These are phyloP conservation scores for Chaetomium sp. DNA, from an alignment of 2,329 filamentous ascomycete genomes.

Conservation along the genomic window DNA sequence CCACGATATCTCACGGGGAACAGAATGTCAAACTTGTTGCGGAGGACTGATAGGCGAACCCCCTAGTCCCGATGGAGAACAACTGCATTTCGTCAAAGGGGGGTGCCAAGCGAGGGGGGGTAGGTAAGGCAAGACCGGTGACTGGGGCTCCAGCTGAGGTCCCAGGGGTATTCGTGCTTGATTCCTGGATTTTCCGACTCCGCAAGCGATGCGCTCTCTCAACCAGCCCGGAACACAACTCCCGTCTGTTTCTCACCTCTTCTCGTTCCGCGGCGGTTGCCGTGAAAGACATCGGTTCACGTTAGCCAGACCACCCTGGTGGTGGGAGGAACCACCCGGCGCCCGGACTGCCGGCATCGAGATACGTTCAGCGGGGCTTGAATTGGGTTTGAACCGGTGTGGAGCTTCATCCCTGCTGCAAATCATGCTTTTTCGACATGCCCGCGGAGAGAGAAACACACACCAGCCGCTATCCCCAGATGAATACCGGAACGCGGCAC, in stretches of 20 bases:
- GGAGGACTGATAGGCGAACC: background rate
- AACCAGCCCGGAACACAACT: background rate
- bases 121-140: conserved; percentile 6
- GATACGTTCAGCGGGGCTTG: conserved; percentile 9
- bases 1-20: background rate
- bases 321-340: conserved; percentile 4
- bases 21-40: background rate
- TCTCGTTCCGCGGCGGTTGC: conserved; percentile 1
- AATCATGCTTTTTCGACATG: conserved; percentile 30
- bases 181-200: background rate
- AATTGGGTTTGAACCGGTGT: conserved; percentile 29
- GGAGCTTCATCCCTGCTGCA: conserved; percentile 33
- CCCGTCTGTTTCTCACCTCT: background rate
- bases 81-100: background rate
- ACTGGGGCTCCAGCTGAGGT: conserved; percentile 7
- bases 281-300: background rate
- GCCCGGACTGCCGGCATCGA: conserved; percentile 9
- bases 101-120: background rate
- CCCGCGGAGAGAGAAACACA: conserved; percentile 12
- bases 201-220: conserved; percentile 1
- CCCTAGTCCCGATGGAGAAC: background rate
- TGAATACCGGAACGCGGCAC: conserved; percentile 12
- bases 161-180: background rate
- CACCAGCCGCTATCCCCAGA: conserved; percentile 17
- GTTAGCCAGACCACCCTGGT: background rate